Evolutionary conservation across 129 eudicot species (phyloP).

Genomic region (Flaveria ramosissima): DNA sequence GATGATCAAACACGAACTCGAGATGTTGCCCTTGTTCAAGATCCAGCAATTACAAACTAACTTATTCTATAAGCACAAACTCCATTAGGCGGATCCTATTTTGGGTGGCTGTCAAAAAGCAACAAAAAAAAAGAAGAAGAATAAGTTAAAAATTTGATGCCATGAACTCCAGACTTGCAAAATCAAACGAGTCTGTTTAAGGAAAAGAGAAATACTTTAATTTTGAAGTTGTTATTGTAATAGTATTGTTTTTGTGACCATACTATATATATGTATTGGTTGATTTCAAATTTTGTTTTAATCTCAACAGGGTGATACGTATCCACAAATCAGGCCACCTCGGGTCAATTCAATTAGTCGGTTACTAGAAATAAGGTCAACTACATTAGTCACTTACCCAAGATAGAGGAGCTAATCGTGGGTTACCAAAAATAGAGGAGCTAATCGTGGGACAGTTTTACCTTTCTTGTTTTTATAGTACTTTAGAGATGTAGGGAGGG

Average conservation of each 20-base stretch:
- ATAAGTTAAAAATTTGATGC: neutral
- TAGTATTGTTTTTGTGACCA: too few species aligned
- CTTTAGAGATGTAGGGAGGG: too few species aligned
- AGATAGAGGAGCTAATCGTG: too few species aligned
- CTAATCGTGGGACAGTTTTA: too few species aligned
- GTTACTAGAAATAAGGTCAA: too few species aligned
- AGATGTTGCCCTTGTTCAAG: slow-evolving; percentile 15
- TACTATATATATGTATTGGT: neutral
- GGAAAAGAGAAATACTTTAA: neutral
- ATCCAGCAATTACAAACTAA: slow-evolving; percentile 13
- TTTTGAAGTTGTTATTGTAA: neutral
- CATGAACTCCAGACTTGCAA: neutral
- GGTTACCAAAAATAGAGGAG: too few species aligned
- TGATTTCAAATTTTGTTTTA: neutral
- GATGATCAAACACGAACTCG: neutral
- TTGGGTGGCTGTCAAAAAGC: slow-evolving; percentile 53
- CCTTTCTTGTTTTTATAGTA: too few species aligned
- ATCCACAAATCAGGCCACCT: too few species aligned
- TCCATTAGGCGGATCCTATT: slow-evolving; percentile 41
- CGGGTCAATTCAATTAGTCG: too few species aligned
- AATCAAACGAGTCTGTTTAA: neutral
- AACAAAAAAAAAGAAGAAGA: neutral
- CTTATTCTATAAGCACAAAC: slow-evolving; percentile 30
- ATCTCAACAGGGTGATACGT: too few species aligned
- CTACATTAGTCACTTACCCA: too few species aligned